Conservation (phyloP, 1,284 basidiomycete genomes). For the Boletus smithii region DNA sequence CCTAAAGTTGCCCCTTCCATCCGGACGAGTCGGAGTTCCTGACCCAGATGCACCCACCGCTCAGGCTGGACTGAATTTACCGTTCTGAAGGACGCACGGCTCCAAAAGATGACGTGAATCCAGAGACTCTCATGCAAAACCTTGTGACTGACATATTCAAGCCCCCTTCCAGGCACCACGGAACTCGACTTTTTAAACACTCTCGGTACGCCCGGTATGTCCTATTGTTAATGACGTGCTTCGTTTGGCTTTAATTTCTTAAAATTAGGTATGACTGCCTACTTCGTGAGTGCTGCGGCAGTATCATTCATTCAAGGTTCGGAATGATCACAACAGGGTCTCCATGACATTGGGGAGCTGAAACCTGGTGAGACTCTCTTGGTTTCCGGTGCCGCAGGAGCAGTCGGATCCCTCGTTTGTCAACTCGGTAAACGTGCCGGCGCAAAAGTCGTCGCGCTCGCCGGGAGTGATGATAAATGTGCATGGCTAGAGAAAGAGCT, state of each 20-base stretch:
- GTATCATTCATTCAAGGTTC: neutral
- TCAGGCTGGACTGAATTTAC: slow-evolving; percentile 80
- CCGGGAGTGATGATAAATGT: slow-evolving; percentile 78
- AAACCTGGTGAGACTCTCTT: slow-evolving; percentile 82
- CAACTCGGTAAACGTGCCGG: slow-evolving; percentile 76
- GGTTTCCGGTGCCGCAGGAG: slow-evolving; percentile 88
- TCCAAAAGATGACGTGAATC: slow-evolving; percentile 45
- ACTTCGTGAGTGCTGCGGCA: slow-evolving; percentile 54
- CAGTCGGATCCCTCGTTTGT: slow-evolving; percentile 71
- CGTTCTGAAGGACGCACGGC: slow-evolving; percentile 52
- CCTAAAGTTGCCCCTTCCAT: too few relatives aligned
- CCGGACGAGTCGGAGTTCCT: too few relatives aligned
- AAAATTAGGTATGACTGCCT: slow-evolving; percentile 71
- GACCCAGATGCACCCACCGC: neutral
- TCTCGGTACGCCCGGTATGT: slow-evolving; percentile 65
- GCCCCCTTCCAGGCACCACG: slow-evolving; percentile 52
- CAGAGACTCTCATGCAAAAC: neutral
- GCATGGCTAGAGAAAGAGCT: slow-evolving; percentile 77
- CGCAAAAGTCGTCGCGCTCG: slow-evolving; percentile 75
- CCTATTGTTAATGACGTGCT: neutral
- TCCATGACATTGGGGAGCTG: slow-evolving; percentile 74
- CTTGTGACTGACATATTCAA: slow-evolving; percentile 26
- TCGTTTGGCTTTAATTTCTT: slow-evolving; percentile 1
- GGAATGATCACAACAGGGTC: slow-evolving; percentile 50
- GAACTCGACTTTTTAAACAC: slow-evolving; percentile 76